A percentile compares a stretch with the other conserved stretches of the same genome.
Conservation (phyloP, 495 filamentous ascomycete genomes). For the Coniosporium apollinis region DNA sequence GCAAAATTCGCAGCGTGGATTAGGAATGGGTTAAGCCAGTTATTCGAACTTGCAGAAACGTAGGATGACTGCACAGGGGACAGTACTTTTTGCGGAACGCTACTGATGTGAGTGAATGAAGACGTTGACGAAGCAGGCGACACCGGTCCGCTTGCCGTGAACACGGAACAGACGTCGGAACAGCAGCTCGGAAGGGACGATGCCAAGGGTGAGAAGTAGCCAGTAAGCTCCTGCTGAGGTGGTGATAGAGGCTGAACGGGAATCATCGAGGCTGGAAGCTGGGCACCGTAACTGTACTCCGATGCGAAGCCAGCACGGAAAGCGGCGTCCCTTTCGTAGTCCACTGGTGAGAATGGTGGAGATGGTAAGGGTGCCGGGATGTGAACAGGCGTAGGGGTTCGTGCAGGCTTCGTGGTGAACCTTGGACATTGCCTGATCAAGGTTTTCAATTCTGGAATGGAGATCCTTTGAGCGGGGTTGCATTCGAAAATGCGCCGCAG, state of each 20-base stretch:
- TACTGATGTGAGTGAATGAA: conserved; percentile 4
- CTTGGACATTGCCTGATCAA: conserved; percentile 59
- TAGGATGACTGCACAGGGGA: no score
- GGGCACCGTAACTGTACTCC: conserved; percentile 5
- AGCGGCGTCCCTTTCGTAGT: conserved; percentile 12
- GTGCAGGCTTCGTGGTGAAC: conserved; percentile 54
- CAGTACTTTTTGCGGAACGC: neutral
- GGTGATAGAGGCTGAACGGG: conserved; percentile 4
- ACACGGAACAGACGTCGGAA: conserved; percentile 18
- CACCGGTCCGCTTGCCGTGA: conserved; percentile 15
- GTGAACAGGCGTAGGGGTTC: conserved; percentile 5
- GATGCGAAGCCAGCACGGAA: conserved; percentile 12
- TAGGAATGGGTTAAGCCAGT: no score
- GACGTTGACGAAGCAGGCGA: conserved; percentile 16
- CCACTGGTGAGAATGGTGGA: conserved; percentile 14
- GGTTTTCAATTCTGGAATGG: conserved; percentile 62
- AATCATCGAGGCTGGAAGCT: conserved; percentile 10
- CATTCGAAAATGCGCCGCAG: conserved; percentile 78
- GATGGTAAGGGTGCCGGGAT: conserved; percentile 11
- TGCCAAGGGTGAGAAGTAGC: conserved; percentile 9
- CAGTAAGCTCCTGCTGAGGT: conserved; percentile 2
- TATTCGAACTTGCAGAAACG: no score
- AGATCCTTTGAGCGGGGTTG: conserved; percentile 72
- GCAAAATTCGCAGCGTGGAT: no score
- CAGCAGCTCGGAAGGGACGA: conserved; percentile 13